These are phyloP conservation scores for Clonostachys rosea DNA, from an alignment of 2,329 filamentous ascomycete genomes.

Conservation along the genomic window DNA sequence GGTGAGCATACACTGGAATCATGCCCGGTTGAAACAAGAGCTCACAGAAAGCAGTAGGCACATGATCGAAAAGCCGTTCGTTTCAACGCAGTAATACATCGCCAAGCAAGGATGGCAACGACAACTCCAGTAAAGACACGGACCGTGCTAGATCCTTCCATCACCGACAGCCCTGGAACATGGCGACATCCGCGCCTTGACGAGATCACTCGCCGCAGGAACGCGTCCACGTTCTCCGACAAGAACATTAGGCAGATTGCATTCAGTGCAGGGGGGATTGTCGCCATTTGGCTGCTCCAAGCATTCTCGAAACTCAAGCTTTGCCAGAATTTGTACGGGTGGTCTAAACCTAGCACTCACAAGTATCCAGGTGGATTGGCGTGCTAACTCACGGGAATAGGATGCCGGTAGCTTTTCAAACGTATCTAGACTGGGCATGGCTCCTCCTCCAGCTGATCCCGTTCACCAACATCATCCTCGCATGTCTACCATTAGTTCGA, in stretches of 20 bases:
- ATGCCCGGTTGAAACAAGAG: too few relatives aligned
- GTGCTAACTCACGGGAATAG: neutral
- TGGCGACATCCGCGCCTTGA: slow-evolving; percentile 89
- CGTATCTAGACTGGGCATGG: slow-evolving; percentile 38
- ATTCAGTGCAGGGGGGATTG: slow-evolving; percentile 56
- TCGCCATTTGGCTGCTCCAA: slow-evolving; percentile 29
- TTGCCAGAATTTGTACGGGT: slow-evolving; percentile 11
- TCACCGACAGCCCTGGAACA: slow-evolving; percentile 62
- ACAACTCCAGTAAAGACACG: slow-evolving; percentile 36
- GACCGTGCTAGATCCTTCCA: slow-evolving; percentile 19
- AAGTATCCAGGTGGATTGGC: neutral
- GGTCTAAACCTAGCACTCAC: neutral
- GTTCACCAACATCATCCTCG: slow-evolving; percentile 65
- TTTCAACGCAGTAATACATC: neutral
- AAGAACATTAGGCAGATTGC: slow-evolving; percentile 67
- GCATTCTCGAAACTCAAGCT: slow-evolving; percentile 26
- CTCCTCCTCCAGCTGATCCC: slow-evolving; percentile 50
- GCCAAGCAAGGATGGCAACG: slow-evolving; percentile 5
- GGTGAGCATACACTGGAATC: too few relatives aligned
- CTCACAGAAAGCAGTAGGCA: too few relatives aligned
- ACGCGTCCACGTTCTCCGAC: slow-evolving; percentile 73
- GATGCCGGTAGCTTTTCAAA: neutral
- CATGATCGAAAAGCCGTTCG: too few relatives aligned
- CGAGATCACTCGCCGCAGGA: slow-evolving; percentile 80
- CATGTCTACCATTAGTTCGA: slow-evolving; percentile 68